A percentile compares a stretch with the other conserved stretches of the same genome.
Evolutionary conservation across 83 land plant genomes (phyloP).

Genomic region (Picea mariana): DNA sequence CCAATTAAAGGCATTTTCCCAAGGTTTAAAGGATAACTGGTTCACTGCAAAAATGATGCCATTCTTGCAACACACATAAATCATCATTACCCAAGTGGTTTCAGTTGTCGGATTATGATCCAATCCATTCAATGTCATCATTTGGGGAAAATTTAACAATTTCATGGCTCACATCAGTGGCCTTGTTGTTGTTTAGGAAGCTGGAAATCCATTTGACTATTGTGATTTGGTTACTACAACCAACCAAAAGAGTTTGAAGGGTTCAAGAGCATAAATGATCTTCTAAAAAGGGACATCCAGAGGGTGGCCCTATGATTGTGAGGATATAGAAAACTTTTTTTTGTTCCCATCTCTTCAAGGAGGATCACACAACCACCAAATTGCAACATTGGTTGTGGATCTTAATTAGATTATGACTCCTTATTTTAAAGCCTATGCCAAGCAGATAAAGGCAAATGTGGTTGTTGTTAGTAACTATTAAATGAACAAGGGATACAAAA

Average conservation of each 20-base stretch:
- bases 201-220: constrained; percentile 63
- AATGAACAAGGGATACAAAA: constrained; percentile 84
- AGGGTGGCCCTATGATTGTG: constrained; percentile 64
- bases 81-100: too few species aligned
- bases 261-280: constrained; percentile 82
- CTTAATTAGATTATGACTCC: constrained; percentile 71
- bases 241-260: constrained; percentile 77
- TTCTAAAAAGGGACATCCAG: constrained; percentile 83
- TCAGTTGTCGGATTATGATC: too few species aligned
- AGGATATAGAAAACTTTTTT: constrained; percentile 70
- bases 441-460: constrained; percentile 83
- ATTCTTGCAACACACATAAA: too few species aligned
- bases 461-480: constrained; percentile 68
- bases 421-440: constrained; percentile 82
- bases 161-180: too few species aligned
- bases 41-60: too few species aligned
- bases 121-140: too few species aligned
- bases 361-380: too few species aligned
- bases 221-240: constrained; percentile 80
- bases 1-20: too few species aligned
- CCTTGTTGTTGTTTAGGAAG: constrained; percentile 26
- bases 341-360: constrained; percentile 86
- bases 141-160: too few species aligned
- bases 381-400: constrained; percentile 85
- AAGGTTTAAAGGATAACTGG: too few species aligned